Percentiles rank a stretch among this genome's conserved stretches.
Evolutionary conservation across 169 alveolate genomes (phyloP).

Genomic region (Perkinsus chesapeaki): DNA sequence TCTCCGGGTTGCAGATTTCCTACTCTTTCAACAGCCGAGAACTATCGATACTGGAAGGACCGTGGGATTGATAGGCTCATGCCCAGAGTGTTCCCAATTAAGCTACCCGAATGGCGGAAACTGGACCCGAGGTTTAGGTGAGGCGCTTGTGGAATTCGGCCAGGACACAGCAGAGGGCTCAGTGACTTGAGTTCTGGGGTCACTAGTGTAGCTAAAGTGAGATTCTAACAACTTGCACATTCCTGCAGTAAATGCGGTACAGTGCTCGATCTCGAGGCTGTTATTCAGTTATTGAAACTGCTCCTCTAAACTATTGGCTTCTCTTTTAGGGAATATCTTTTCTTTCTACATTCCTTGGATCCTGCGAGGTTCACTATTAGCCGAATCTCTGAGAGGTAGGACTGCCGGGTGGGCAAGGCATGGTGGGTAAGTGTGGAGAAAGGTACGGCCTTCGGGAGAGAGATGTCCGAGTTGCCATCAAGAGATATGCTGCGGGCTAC

Average conservation of each 20-base stretch:
- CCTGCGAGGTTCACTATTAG: slow-evolving; percentile 62
- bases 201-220: too few relatives aligned
- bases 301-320: too few relatives aligned
- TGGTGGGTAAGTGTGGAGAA: neutral
- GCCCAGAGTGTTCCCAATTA: slow-evolving; percentile 66
- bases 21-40: slow-evolving; percentile 60
- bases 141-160: too few relatives aligned
- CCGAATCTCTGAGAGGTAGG: slow-evolving; percentile 56
- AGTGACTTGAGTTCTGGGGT: too few relatives aligned
- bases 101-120: slow-evolving; percentile 43
- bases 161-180: too few relatives aligned
- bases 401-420: neutral
- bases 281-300: too few relatives aligned
- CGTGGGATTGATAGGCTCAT: slow-evolving; percentile 61
- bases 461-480: neutral
- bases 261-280: too few relatives aligned
- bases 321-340: slow-evolving; percentile 59
- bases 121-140: neutral
- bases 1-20: slow-evolving; percentile 46
- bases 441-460: neutral
- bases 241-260: too few relatives aligned
- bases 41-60: slow-evolving; percentile 52
- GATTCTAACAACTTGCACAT: too few relatives aligned
- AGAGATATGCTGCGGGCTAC: neutral
- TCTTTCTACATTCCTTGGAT: slow-evolving; percentile 60